phyloP scores from a whole-genome alignment of 2,329 filamentous ascomycete genomes.

The Colletotrichum scovillei region DNA sequence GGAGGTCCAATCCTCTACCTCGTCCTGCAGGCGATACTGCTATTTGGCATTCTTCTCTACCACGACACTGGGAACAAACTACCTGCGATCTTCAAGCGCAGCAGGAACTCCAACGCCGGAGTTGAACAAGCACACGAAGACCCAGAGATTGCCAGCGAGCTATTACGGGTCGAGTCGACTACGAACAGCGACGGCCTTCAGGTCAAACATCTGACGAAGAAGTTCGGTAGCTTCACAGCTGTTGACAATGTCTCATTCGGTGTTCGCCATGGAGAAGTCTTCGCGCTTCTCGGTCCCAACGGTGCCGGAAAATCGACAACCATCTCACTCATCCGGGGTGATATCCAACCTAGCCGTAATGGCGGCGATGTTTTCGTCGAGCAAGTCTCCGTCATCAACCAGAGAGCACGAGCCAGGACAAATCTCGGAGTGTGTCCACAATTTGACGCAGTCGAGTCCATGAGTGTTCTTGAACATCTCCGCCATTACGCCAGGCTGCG shows the following conservation, averaged over 20 bases:
- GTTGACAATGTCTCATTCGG: conserved; percentile 92
- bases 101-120: conserved; percentile 55
- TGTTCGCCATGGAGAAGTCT: conserved; percentile 83
- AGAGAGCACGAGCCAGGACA: conserved; percentile 77
- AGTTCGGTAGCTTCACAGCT: conserved; percentile 79
- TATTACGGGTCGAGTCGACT: conserved; percentile 64
- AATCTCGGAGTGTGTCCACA: conserved; percentile 92
- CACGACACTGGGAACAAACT: conserved; percentile 76
- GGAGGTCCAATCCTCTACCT: conserved; percentile 89
- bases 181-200: conserved; percentile 72
- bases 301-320: conserved; percentile 93
- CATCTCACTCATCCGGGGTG: conserved; percentile 88
- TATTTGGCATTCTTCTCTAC: conserved; percentile 81
- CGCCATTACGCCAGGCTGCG: conserved; percentile 88
- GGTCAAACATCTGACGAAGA: conserved; percentile 82
- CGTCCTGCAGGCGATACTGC: conserved; percentile 75
- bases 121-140: conserved; percentile 50
- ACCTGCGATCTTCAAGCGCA: not conserved
- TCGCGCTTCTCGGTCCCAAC: conserved; percentile 90
- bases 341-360: conserved; percentile 76
- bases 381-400: conserved; percentile 76
- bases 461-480: conserved; percentile 90
- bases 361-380: conserved; percentile 87
- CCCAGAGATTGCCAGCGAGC: conserved; percentile 73
- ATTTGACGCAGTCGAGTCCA: conserved; percentile 86